A percentile compares a stretch with the other conserved stretches of the same genome.
These are phyloP conservation scores for Lichtheimia hyalospora DNA, from an alignment of 371 early-diverging fungal species.

Conservation along the genomic window DNA sequence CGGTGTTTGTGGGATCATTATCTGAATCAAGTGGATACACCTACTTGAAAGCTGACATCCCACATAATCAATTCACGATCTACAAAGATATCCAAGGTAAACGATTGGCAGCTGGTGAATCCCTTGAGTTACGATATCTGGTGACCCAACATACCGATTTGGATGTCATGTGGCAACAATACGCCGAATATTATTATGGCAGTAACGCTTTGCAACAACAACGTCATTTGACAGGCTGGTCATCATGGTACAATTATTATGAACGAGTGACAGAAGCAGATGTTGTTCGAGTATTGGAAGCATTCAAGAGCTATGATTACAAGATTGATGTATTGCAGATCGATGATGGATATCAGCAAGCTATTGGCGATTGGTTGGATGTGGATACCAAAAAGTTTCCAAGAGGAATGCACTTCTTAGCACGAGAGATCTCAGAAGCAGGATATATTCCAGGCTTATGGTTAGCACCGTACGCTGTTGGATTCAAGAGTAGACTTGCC, in stretches of 20 bases:
- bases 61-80: slow-evolving; percentile 23
- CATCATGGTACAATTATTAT: slow-evolving; percentile 48
- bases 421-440: slow-evolving; percentile 26
- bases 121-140: slow-evolving; percentile 9
- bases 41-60: slow-evolving; percentile 36
- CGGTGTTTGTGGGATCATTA: slow-evolving; percentile 34
- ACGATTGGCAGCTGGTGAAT: slow-evolving; percentile 10
- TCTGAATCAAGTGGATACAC: slow-evolving; percentile 44
- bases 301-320: slow-evolving; percentile 25
- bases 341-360: slow-evolving; percentile 44
- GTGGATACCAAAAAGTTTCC: slow-evolving; percentile 37
- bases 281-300: slow-evolving; percentile 29
- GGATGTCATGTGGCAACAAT: slow-evolving; percentile 32
- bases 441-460: slow-evolving; percentile 44
- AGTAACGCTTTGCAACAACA: slow-evolving; percentile 4
- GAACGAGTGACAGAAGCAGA: slow-evolving; percentile 45
- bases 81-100: slow-evolving; percentile 42
- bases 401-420: slow-evolving; percentile 38
- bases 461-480: slow-evolving; percentile 48
- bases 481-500: slow-evolving; percentile 36
- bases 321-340: slow-evolving; percentile 49
- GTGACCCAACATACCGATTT: slow-evolving; percentile 21
- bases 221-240: slow-evolving; percentile 42
- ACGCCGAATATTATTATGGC: slow-evolving; percentile 25
- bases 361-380: slow-evolving; percentile 50